These are phyloP conservation scores for Polymyxa betae DNA, from an alignment of 208 protist genomes.

Conservation along the genomic window DNA sequence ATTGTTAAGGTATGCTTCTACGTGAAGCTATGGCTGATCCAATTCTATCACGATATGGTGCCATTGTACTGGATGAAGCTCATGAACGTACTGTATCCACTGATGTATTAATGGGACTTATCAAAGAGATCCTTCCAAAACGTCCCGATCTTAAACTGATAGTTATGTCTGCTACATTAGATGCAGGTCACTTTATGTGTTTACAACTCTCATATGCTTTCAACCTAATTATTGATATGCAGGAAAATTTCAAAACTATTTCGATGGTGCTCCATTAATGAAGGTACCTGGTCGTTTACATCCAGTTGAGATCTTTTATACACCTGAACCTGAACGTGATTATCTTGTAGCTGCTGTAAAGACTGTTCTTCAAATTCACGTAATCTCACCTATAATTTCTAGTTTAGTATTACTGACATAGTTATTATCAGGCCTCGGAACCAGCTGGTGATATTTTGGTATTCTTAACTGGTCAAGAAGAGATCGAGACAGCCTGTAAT, in stretches of 20 bases:
- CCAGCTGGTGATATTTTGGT: conserved; percentile 91
- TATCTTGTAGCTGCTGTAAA: conserved; percentile 86
- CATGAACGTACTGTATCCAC: conserved; percentile 93
- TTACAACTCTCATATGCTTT: background rate
- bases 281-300: conserved; percentile 77
- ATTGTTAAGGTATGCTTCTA: conserved; percentile 76
- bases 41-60: conserved; percentile 74
- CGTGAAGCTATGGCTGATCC: conserved; percentile 82
- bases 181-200: conserved; percentile 72
- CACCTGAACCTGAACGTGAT: conserved; percentile 82
- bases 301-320: conserved; percentile 87
- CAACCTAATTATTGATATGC: background rate
- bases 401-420: background rate
- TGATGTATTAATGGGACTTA: conserved; percentile 82
- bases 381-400: background rate
- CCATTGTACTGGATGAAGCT: conserved; percentile 88
- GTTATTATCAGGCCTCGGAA: conserved; percentile 66
- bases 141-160: conserved; percentile 84
- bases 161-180: conserved; percentile 88
- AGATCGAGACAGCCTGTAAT: conserved; percentile 88
- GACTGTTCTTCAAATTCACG: conserved; percentile 82
- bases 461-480: conserved; percentile 93
- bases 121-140: conserved; percentile 81
- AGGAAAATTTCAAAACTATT: conserved; percentile 87
- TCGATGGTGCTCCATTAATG: conserved; percentile 78